These are phyloP conservation scores for Calonectria henricotiae DNA, from an alignment of 2,329 filamentous ascomycete genomes.

Conservation along the genomic window DNA sequence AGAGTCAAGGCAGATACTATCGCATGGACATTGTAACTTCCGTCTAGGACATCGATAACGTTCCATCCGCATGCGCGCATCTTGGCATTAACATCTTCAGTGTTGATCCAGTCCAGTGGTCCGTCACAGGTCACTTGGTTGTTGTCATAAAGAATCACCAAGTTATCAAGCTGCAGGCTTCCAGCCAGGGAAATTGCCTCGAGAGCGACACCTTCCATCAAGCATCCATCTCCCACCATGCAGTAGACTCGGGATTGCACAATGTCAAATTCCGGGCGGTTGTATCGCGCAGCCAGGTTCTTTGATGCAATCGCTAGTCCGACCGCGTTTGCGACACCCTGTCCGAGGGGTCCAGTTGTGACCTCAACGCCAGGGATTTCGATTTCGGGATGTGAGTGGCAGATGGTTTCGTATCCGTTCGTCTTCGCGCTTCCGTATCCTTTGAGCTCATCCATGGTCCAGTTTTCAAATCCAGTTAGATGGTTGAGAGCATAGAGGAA, in stretches of 20 bases:
- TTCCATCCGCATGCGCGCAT: constrained; percentile 70
- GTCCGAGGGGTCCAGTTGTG: constrained; percentile 72
- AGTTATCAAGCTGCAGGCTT: constrained; percentile 67
- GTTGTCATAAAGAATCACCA: constrained; percentile 72
- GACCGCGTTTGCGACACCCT: constrained; percentile 72
- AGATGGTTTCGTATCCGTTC: constrained; percentile 50
- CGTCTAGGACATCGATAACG: constrained; percentile 68
- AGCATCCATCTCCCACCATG: constrained; percentile 70
- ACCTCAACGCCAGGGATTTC: constrained; percentile 71
- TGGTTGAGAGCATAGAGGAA: constrained; percentile 69
- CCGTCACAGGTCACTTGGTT: constrained; percentile 73
- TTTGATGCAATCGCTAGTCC: constrained; percentile 72
- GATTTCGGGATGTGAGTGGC: constrained; percentile 71
- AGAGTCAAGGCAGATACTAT: constrained; percentile 64
- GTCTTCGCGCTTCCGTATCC: constrained; percentile 63
- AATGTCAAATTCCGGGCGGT: constrained; percentile 65
- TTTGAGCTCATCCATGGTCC: constrained; percentile 70
- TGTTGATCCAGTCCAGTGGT: constrained; percentile 67
- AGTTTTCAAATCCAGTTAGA: constrained; percentile 66
- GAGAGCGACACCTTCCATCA: constrained; percentile 71
- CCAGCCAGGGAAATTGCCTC: constrained; percentile 71
- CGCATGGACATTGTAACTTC: constrained; percentile 64
- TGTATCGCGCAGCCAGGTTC: constrained; percentile 68
- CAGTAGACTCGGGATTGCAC: constrained; percentile 69
- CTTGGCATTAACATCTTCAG: constrained; percentile 70